Conservation (phyloP, 495 filamentous ascomycete genomes). For the Ramalina intermedia region DNA sequence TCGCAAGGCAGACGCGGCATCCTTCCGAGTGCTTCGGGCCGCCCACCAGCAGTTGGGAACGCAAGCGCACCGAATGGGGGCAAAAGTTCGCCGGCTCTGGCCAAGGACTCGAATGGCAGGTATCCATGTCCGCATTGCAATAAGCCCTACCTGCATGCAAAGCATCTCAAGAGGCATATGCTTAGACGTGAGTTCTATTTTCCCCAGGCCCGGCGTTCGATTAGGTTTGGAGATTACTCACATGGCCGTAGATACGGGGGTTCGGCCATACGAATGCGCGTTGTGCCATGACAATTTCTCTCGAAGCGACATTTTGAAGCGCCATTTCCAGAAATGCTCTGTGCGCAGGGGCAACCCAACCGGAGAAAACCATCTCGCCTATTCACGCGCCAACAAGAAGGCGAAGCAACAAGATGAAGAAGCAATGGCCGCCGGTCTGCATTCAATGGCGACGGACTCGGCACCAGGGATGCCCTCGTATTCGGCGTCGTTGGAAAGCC, state of each 20-base stretch:
- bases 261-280: slow-evolving; percentile 92
- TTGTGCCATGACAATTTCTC: slow-evolving; percentile 98
- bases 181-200: slow-evolving; percentile 64
- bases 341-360: slow-evolving; percentile 88
- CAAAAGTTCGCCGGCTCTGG: slow-evolving; percentile 66
- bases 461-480: slow-evolving; percentile 3
- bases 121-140: slow-evolving; percentile 94
- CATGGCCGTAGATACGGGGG: slow-evolving; percentile 61
- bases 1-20: slow-evolving; percentile 83
- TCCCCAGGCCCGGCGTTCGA: neutral
- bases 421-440: slow-evolving; percentile 22
- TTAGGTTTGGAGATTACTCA: too few relatives aligned
- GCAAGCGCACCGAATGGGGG: slow-evolving; percentile 27
- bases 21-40: slow-evolving; percentile 75
- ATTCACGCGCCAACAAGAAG: slow-evolving; percentile 79
- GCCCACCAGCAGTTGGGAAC: slow-evolving; percentile 48
- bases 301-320: slow-evolving; percentile 92
- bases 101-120: slow-evolving; percentile 91
- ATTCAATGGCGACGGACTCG: slow-evolving; percentile 18
- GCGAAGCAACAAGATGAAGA: slow-evolving; percentile 24
- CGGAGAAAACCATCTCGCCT: slow-evolving; percentile 78
- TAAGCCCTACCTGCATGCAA: slow-evolving; percentile 94
- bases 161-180: slow-evolving; percentile 92
- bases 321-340: slow-evolving; percentile 97
- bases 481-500: slow-evolving; percentile 6